phyloP scores from a whole-genome alignment of 2,329 filamentous ascomycete genomes.

The Phaeosphaeriaceae sp. region DNA sequence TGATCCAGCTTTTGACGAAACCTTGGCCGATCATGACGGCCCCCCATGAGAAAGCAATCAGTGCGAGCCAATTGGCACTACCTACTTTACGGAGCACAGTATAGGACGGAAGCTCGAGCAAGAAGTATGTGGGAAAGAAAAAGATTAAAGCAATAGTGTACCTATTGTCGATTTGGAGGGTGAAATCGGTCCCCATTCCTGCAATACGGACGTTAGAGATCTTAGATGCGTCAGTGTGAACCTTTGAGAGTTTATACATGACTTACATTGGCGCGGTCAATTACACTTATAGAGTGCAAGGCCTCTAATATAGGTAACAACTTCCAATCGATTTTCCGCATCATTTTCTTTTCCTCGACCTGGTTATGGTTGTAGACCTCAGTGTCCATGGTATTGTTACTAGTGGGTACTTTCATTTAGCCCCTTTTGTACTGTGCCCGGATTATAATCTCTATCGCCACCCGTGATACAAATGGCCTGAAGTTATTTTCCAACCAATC shows the following conservation, averaged over 20 bases:
- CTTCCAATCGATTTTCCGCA: conserved; percentile 45
- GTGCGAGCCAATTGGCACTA: conserved; percentile 34
- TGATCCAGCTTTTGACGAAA: conserved; percentile 32
- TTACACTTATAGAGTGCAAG: conserved; percentile 47
- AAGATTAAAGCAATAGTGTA: conserved; percentile 34
- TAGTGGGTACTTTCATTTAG: too few species aligned
- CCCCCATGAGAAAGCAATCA: conserved; percentile 33
- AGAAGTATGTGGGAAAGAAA: conserved; percentile 37
- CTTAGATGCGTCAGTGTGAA: conserved; percentile 5
- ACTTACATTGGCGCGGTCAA: conserved; percentile 44
- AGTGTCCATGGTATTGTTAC: too few species aligned
- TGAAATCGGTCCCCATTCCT: conserved; percentile 34
- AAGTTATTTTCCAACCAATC: too few species aligned
- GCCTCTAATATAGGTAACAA: conserved; percentile 49
- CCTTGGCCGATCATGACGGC: conserved; percentile 35
- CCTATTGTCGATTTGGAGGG: conserved; percentile 25
- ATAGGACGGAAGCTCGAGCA: conserved; percentile 31
- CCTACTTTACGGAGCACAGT: conserved; percentile 34
- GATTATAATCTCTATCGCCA: too few species aligned
- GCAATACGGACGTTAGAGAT: conserved; percentile 36
- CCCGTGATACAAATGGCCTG: too few species aligned
- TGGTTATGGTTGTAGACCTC: conserved; percentile 7
- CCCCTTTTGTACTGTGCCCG: too few species aligned
- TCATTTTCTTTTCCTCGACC: conserved; percentile 25
- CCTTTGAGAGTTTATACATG: neutral